Base-by-base conservation (phyloP, 1,284 basidiomycete species). In the Phlebopus sp. region DNA sequence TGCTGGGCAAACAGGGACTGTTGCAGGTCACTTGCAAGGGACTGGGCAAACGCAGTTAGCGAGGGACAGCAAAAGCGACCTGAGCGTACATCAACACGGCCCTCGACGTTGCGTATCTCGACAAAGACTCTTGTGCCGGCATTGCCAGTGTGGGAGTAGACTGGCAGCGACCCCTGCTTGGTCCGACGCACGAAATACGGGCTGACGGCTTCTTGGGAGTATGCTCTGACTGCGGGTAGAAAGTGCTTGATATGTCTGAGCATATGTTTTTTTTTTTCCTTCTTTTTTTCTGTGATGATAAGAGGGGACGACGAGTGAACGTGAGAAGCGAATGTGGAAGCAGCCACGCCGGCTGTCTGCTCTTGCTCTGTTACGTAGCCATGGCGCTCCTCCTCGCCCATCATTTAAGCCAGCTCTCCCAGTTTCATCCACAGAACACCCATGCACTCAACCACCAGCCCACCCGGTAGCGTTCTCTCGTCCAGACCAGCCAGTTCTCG, bases 61-160 rank as follows among this genome's bases (percentile, higher is more conserved):
- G 21, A 21, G 41, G 8, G 5, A 15, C 7, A 2, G 2, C 4
- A 7, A 5, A 6, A 10, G 27, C 8, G 18, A 19, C 17, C 9
- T 1, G 18, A 35, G 61, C 70, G 47, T 54, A 78, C 78, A 50
- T 69, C 57, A 44, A 62, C 53, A 55, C 69, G 62, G 14, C 78
- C 78, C 36, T 76, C 60, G 5, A 81, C 67, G 62, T 79, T 76
- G 42, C 72, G 70, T 49, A 80, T 69, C 17, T 68, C 66, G 36
- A 76, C 66, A 27, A 77, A 67, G 55, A 79, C 71, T 49, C 77
- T 76, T 5, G 80, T 76, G 50, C 81, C 76, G 27, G 68, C 77
- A 62, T 84, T 86, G 55, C 82, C 80, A 45, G 85, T 64, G 63
- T 88, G 84, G 34, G 82, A 78, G 64, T 86, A 88, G 18, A 89